A percentile compares a stretch with the other conserved stretches of the same genome.
phyloP scores from a whole-genome alignment of 1,284 basidiomycete genomes.

The Naganishia liquefaciens region DNA sequence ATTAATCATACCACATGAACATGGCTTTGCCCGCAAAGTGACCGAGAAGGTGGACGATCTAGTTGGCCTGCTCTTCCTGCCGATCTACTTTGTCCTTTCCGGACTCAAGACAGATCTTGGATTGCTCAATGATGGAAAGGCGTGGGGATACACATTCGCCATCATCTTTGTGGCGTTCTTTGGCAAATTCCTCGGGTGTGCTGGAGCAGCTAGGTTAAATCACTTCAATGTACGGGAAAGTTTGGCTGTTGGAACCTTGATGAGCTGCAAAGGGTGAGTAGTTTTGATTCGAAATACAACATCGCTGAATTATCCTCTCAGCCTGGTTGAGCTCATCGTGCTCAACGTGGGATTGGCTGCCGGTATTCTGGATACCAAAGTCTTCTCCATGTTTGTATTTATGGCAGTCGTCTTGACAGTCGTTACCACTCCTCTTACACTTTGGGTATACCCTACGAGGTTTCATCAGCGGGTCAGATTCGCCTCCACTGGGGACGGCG shows the following conservation, averaged over 20 bases:
- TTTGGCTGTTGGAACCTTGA: conserved; percentile 81
- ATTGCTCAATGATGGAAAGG: conserved; percentile 66
- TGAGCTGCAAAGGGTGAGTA: conserved; percentile 82
- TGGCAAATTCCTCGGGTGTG: conserved; percentile 74
- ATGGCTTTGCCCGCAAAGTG: conserved; percentile 75
- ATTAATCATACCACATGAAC: conserved; percentile 82
- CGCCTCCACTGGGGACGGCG: not conserved
- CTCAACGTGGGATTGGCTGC: conserved; percentile 83
- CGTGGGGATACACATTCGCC: conserved; percentile 84
- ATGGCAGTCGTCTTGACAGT: conserved; percentile 83
- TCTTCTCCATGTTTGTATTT: conserved; percentile 82
- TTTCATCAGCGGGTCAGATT: conserved; percentile 45
- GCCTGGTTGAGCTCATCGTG: conserved; percentile 82
- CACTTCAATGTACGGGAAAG: conserved; percentile 78
- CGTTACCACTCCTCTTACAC: conserved; percentile 83
- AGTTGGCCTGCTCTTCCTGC: conserved; percentile 67
- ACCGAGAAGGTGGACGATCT: conserved; percentile 78
- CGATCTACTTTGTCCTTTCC: conserved; percentile 80
- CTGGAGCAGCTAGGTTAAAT: conserved; percentile 62
- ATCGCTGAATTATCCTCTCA: conserved; percentile 40
- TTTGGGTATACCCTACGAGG: conserved; percentile 71
- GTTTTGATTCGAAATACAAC: no score
- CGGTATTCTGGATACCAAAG: conserved; percentile 69
- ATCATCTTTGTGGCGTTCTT: conserved; percentile 78
- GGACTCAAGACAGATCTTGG: conserved; percentile 82